phyloP scores from a whole-genome alignment of 768 basidiomycete species.

The Rickenella mellea region DNA sequence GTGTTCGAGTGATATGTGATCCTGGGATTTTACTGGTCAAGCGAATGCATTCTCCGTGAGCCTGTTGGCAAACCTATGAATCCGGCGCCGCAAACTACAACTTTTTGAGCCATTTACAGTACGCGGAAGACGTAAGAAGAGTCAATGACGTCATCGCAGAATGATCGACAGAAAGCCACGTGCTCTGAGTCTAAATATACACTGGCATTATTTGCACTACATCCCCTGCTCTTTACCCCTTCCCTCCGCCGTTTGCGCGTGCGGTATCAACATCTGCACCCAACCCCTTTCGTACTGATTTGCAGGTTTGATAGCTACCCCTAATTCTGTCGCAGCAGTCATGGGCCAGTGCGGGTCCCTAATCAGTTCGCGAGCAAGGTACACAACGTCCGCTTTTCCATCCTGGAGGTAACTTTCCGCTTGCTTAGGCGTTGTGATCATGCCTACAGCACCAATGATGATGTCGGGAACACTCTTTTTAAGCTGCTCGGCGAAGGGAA shows the following conservation, averaged over 20 bases:
- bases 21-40: slow-evolving; percentile 24
- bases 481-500: slow-evolving; percentile 58
- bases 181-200: too few species aligned
- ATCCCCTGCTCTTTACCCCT: too few species aligned
- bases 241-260: too few species aligned
- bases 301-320: slow-evolving; percentile 55
- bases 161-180: too few species aligned
- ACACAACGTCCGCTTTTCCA: slow-evolving; percentile 60
- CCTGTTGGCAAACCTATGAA: slow-evolving; percentile 44
- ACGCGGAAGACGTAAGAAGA: too few species aligned
- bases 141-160: too few species aligned
- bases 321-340: slow-evolving; percentile 51
- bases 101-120: slow-evolving; percentile 18
- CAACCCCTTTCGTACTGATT: slow-evolving; percentile 65
- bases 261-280: slow-evolving; percentile 25
- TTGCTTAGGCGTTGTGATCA: slow-evolving; percentile 55
- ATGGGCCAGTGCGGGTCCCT: slow-evolving; percentile 59
- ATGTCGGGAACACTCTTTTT: slow-evolving; percentile 51
- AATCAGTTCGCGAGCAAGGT: slow-evolving; percentile 58
- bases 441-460: slow-evolving; percentile 54
- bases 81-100: slow-evolving; percentile 33
- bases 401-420: slow-evolving; percentile 55
- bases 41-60: slow-evolving; percentile 1
- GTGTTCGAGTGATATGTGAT: slow-evolving; percentile 46
- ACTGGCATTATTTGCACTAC: too few species aligned